phyloP scores from a whole-genome alignment of 306 rosid species.

The Phaseolus lunatus region DNA sequence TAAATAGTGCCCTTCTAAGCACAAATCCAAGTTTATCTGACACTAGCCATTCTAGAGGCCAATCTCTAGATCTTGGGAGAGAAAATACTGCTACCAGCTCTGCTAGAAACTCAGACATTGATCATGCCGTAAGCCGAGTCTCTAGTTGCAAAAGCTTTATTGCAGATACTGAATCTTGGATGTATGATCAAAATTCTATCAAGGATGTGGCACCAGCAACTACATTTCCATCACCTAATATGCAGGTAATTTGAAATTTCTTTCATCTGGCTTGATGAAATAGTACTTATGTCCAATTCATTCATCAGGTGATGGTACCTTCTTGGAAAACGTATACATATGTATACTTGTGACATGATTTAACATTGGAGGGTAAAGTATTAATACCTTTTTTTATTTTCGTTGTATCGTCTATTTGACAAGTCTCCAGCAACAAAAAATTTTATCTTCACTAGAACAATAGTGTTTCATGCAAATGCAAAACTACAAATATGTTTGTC shows the following conservation, averaged over 20 bases:
- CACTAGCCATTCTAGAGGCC: constrained; percentile 56
- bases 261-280: constrained; percentile 41
- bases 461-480: constrained; percentile 28
- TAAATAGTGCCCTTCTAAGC: constrained; percentile 63
- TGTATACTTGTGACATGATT: neutral
- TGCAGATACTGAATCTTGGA: constrained; percentile 59
- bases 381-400: constrained; percentile 3
- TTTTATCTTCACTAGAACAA: constrained; percentile 31
- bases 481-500: neutral
- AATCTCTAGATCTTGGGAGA: constrained; percentile 64
- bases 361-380: neutral
- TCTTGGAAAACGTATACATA: constrained; percentile 23
- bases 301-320: constrained; percentile 13
- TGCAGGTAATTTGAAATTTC: constrained; percentile 62
- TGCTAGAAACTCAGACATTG: constrained; percentile 56
- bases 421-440: neutral
- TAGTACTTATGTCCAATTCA: constrained; percentile 11
- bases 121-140: constrained; percentile 49
- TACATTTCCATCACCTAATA: constrained; percentile 55
- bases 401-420: constrained; percentile 13
- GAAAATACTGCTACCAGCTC: constrained; percentile 49
- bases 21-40: constrained; percentile 50
- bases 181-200: constrained; percentile 56
- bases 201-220: constrained; percentile 43
- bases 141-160: constrained; percentile 63